Base-by-base conservation (phyloP, 345 rosid genomes). In the Pistacia vera region DNA sequence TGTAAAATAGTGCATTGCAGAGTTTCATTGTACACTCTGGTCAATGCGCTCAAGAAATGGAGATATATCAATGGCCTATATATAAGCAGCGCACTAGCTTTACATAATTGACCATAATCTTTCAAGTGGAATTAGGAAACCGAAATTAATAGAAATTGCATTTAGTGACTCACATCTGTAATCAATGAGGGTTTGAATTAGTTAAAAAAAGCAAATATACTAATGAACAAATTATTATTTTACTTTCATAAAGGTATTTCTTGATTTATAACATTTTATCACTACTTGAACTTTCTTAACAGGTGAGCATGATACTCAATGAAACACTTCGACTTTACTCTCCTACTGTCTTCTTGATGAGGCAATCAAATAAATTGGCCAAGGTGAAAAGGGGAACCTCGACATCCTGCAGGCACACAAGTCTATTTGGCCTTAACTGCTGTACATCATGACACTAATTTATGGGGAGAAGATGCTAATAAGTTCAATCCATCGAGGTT, bases 301-400 rank as follows among this genome's bases (percentile, higher is more conserved):
- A 94, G 97, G 81, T 92, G 63, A 77, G 68, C 71, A 80, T 87
- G 96, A 86, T 93, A 65, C 63, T 95, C 69, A 80, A 86, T 0
- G 98, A 93, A 83, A 87, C 94, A 0, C 87, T 93, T 20, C 70
- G 98, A 55, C 92, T 91, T 44, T 95, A 95, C 81, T 84, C 97
- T 55, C 96, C 97, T 25, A 85, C 83, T 4, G 87, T 85, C 81
- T 74, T 78, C 83, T 0, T 88, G 73, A 80, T 75, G 82, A 86
- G 96, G 72, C 75, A 86, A 86, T 78, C 90, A 20, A 41, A 66
- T 7, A 77, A 38, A 70, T 6, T 38, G 41, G 41, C 41, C 41
- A 77, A 75, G 0, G 85, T 87, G 44, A 86, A 88, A 84, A 78
- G 2, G 97, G 98, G 55, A 78, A 54, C 72, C 81, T 95, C 10